Conservation (phyloP, 768 basidiomycete genomes). For the Suillus cothurnatus region DNA sequence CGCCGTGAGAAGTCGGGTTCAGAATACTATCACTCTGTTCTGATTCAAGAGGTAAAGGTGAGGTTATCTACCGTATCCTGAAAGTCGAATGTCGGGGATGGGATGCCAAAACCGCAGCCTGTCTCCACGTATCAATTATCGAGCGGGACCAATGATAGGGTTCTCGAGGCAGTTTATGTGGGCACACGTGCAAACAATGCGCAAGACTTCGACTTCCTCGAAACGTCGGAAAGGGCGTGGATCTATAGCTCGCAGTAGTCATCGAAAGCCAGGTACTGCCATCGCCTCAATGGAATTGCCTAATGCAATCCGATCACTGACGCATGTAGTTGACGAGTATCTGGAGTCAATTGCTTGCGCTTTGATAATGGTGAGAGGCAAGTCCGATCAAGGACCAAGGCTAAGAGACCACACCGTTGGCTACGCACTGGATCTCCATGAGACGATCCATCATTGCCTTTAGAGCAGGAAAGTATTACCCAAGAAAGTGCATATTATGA, state of each 20-base stretch:
- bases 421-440: background rate
- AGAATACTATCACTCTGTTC: background rate
- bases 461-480: background rate
- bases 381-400: background rate
- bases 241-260: constrained; percentile 2
- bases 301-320: constrained; percentile 3
- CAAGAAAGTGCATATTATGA: background rate
- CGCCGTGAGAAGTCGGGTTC: background rate
- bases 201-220: constrained; percentile 3
- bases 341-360: background rate
- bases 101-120: background rate
- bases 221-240: constrained; percentile 3
- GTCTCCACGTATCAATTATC: background rate
- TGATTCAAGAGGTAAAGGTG: background rate
- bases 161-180: background rate
- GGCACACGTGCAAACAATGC: constrained; percentile 5
- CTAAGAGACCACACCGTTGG: background rate
- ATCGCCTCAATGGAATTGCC: background rate
- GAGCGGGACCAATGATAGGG: background rate
- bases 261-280: background rate
- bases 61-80: background rate
- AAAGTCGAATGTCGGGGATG: background rate
- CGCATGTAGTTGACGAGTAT: background rate
- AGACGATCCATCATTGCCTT: background rate
- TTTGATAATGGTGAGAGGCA: background rate